Conservation (phyloP, 345 rosid genomes). For the Crucihimalaya himalaica region DNA sequence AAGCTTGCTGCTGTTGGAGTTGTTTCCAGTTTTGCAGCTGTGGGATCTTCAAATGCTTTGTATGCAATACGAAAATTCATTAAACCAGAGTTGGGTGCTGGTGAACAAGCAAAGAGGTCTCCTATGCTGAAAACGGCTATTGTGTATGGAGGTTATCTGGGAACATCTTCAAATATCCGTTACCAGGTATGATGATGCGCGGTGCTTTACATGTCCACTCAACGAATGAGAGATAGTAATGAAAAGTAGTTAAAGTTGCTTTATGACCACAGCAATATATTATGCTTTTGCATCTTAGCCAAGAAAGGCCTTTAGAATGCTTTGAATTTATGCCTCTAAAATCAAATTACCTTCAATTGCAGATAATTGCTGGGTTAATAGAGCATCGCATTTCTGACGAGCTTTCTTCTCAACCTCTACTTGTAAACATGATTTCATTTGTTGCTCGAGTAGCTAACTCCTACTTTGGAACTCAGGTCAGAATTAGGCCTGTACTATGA, state of each 20-base stretch:
- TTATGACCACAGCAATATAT: background rate
- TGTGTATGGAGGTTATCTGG: conserved; percentile 76
- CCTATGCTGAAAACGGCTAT: conserved; percentile 82
- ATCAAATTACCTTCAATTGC: conserved; percentile 37
- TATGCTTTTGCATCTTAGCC: conserved; percentile 18
- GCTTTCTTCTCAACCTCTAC: conserved; percentile 71
- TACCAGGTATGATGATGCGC: conserved; percentile 65
- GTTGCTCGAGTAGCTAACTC: conserved; percentile 79
- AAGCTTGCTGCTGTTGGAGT: conserved; percentile 86
- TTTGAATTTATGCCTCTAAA: conserved; percentile 25
- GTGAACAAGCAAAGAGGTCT: conserved; percentile 64
- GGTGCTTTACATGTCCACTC: background rate
- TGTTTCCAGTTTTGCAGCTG: conserved; percentile 84
- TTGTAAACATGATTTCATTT: conserved; percentile 85
- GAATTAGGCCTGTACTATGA: conserved; percentile 21
- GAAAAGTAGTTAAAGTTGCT: background rate
- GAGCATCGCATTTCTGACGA: conserved; percentile 85
- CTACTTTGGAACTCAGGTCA: conserved; percentile 96
- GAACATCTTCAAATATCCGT: conserved; percentile 87
- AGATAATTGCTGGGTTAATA: conserved; percentile 87
- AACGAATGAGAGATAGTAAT: background rate
- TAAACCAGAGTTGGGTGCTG: conserved; percentile 52
- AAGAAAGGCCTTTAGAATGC: conserved; percentile 8
- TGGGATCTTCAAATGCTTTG: conserved; percentile 72
- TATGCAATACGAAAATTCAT: conserved; percentile 54